Base-by-base conservation (phyloP, 345 rosid genomes). In the Physaria fendleri region DNA sequence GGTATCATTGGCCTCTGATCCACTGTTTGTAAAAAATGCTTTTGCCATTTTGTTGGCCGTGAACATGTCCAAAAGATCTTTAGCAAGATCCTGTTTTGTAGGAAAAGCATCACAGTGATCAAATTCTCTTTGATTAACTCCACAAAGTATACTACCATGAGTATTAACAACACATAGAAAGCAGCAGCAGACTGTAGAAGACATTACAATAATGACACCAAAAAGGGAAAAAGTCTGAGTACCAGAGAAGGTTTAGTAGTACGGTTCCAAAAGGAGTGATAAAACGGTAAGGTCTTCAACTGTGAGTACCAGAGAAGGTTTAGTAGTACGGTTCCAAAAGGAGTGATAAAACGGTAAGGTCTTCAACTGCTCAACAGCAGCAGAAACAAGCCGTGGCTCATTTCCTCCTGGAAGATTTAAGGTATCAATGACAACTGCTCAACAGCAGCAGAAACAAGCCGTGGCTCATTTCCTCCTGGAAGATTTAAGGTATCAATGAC, bases 181-280 rank as follows among this genome's bases (percentile, higher is more conserved):
- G 8, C 16, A 49, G 8, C 17, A 32, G 6, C 16, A 52, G 4
- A 45, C 20, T 18, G 8, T 51, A 12, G 3, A 8, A 32, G 8
- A 4, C 23, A 22, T 21, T 11, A 41, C 6, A 18, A 14, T 10
- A 15, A 53, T 5, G 47, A 53, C 23, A 20, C 39, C 24, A 40
- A 21, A n/a, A 59, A 21, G n/a, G n/a, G n/a, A 7, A 49, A 51
- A 50, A 21, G 0, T 5, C 14, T 32, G 10, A 62, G 39, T 83
- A 93, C 97, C 96, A 93, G 59, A 61, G 99, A 87, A 18, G 99
- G 99, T 59, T 81, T 85, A 51, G 97, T 93, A 14, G 97, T 89
- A 58, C 92, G 92, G 73, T 93, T 93, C 97, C 97, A 87, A 70
- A 93, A 93, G 12, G 97, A 93, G 66, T 93, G 99, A 69, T 93